Conservation (phyloP, 495 filamentous ascomycete species). For the Choiromyces venosus region DNA sequence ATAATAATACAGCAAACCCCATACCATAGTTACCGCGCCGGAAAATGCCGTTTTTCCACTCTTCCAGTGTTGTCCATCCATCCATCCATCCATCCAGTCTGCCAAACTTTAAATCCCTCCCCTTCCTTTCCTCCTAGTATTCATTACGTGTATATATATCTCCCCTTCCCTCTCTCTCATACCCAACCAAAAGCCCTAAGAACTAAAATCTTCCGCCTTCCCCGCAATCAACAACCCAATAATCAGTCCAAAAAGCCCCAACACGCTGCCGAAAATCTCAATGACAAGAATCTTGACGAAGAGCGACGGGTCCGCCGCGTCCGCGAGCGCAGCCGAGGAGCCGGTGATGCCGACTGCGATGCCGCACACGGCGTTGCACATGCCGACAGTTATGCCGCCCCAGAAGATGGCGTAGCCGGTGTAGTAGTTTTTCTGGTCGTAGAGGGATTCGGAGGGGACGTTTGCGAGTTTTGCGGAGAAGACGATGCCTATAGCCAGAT, state of each 20-base stretch:
- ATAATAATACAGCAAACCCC: not conserved
- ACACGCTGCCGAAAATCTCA: constrained; percentile 97
- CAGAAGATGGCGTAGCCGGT: constrained; percentile 97
- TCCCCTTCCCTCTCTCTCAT: not conserved
- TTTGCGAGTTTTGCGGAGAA: constrained; percentile 77
- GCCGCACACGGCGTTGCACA: constrained; percentile 93
- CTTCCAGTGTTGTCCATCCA: not conserved
- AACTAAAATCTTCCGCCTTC: constrained; percentile 68
- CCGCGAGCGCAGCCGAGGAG: constrained; percentile 89
- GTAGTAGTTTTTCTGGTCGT: constrained; percentile 71
- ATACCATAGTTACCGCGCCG: not conserved
- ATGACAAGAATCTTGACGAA: constrained; percentile 99
- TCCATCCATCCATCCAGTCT: not conserved
- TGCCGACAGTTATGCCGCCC: constrained; percentile 85
- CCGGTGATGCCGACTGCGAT: constrained; percentile 97
- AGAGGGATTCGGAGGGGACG: constrained; percentile 51
- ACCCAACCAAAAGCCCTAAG: constrained; percentile 33
- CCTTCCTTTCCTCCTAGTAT: not conserved
- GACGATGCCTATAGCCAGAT: constrained; percentile 56
- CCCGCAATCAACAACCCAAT: constrained; percentile 80
- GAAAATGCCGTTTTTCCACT: not conserved
- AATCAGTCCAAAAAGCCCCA: constrained; percentile 97
- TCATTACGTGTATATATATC: not conserved
- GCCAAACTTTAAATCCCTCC: not conserved
- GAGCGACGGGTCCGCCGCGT: constrained; percentile 89